Evolutionary conservation across 352 stramenopile species (phyloP).

Genomic region (Phytophthora macrochlamydospora): DNA sequence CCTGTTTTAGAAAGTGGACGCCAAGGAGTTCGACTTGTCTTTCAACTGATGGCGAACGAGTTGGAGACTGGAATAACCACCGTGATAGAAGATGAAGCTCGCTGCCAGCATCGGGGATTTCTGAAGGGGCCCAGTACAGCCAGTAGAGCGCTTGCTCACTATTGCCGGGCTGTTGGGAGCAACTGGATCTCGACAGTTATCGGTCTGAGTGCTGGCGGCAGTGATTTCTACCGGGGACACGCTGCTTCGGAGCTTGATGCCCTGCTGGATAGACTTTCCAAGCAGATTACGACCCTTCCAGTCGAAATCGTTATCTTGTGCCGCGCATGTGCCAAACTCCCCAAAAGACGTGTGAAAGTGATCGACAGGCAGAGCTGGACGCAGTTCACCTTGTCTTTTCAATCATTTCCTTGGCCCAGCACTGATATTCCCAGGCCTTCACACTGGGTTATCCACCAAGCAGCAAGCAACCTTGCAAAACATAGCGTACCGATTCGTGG

Average conservation of each 20-base stretch:
- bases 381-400: slow-evolving; percentile 79
- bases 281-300: slow-evolving; percentile 35
- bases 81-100: neutral
- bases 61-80: slow-evolving; percentile 20
- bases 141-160: slow-evolving; percentile 36
- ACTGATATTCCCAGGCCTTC: slow-evolving; percentile 36
- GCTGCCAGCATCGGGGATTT: slow-evolving; percentile 27
- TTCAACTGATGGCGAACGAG: slow-evolving; percentile 49
- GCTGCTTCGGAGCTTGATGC: slow-evolving; percentile 7
- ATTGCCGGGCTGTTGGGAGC: slow-evolving; percentile 35
- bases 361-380: slow-evolving; percentile 12
- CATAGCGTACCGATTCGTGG: slow-evolving; percentile 23
- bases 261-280: slow-evolving; percentile 38
- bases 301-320: slow-evolving; percentile 63
- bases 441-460: slow-evolving; percentile 6
- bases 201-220: neutral
- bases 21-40: slow-evolving; percentile 52
- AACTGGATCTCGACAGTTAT: slow-evolving; percentile 40
- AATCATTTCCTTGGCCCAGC: slow-evolving; percentile 68
- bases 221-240: neutral
- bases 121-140: slow-evolving; percentile 41
- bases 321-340: slow-evolving; percentile 39
- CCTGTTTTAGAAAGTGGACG: slow-evolving; percentile 56
- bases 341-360: slow-evolving; percentile 6
- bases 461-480: slow-evolving; percentile 18